Conservation (phyloP, 768 basidiomycete genomes). For the Leccinum subtestaceum region DNA sequence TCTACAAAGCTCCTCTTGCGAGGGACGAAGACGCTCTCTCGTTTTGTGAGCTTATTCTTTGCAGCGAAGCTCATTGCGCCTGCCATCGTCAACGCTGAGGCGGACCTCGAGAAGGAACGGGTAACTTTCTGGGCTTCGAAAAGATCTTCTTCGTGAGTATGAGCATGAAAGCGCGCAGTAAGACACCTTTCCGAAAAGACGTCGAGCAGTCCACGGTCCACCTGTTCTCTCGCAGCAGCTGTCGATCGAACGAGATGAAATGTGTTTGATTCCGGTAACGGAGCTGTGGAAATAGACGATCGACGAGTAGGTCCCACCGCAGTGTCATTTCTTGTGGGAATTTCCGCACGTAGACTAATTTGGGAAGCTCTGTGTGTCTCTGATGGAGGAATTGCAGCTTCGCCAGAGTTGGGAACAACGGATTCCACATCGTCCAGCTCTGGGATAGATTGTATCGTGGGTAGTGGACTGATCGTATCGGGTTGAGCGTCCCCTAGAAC, state of each 20-base stretch:
- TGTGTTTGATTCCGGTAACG: conserved; percentile 45
- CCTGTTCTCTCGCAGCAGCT: conserved; percentile 58
- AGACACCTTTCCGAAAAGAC: conserved; percentile 75
- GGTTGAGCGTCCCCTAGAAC: conserved; percentile 38
- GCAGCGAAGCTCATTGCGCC: conserved; percentile 54
- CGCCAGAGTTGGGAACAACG: conserved; percentile 5
- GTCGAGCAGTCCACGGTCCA: conserved; percentile 78
- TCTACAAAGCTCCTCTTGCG: conserved; percentile 52
- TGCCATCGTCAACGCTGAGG: conserved; percentile 58
- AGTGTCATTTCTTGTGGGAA: conserved; percentile 17
- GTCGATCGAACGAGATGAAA: conserved; percentile 69
- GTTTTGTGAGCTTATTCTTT: conserved; percentile 55
- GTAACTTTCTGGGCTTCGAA: conserved; percentile 52
- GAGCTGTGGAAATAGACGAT: conserved; percentile 56
- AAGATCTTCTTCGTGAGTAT: conserved; percentile 58
- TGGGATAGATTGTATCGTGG: conserved; percentile 58
- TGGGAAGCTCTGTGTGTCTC: conserved; percentile 7
- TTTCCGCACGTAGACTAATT: conserved; percentile 22
- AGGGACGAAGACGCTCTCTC: conserved; percentile 69
- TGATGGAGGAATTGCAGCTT: neutral
- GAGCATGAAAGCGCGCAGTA: conserved; percentile 64
- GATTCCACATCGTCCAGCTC: conserved; percentile 35
- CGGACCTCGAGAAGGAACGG: conserved; percentile 50
- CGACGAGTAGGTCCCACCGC: conserved; percentile 45
- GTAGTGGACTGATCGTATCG: conserved; percentile 41